These are phyloP conservation scores for Austropuccinia psidii DNA, from an alignment of 1,284 basidiomycete genomes.

Conservation along the genomic window DNA sequence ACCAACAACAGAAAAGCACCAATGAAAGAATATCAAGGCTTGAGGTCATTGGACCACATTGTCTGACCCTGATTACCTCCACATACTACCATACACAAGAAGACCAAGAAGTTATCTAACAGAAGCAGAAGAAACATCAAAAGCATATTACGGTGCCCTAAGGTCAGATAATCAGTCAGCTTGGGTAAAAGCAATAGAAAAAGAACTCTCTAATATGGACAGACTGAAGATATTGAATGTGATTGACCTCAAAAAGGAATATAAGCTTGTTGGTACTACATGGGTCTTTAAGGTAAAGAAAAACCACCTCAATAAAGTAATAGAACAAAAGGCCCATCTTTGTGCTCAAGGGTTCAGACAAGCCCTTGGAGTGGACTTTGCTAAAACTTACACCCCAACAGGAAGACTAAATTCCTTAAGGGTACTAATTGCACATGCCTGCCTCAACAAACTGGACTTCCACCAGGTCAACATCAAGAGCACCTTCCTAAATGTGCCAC, in stretches of 20 bases:
- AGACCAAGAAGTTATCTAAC: background rate
- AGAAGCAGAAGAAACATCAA: background rate
- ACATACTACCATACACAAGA: too few relatives aligned
- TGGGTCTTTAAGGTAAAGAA: constrained; percentile 19
- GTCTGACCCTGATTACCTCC: too few relatives aligned
- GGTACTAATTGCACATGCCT: too few relatives aligned
- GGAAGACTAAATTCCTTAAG: background rate
- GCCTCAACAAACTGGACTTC: too few relatives aligned
- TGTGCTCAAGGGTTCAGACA: background rate
- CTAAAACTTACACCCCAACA: background rate
- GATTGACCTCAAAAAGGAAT: too few relatives aligned
- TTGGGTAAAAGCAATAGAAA: too few relatives aligned
- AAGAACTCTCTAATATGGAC: too few relatives aligned
- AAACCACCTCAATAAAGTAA: background rate
- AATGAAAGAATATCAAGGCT: background rate
- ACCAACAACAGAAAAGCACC: background rate
- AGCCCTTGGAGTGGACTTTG: background rate
- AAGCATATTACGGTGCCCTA: too few relatives aligned
- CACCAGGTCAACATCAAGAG: too few relatives aligned
- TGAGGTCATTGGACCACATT: background rate
- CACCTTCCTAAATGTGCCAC: too few relatives aligned
- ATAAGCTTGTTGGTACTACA: background rate
- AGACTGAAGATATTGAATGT: too few relatives aligned
- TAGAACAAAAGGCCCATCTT: background rate
- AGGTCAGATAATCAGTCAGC: too few relatives aligned